Evolutionary conservation across 306 rosid species (phyloP), one percentile per base, ranked within the genome.

Genomic region (Rubus idaeus): DNA sequence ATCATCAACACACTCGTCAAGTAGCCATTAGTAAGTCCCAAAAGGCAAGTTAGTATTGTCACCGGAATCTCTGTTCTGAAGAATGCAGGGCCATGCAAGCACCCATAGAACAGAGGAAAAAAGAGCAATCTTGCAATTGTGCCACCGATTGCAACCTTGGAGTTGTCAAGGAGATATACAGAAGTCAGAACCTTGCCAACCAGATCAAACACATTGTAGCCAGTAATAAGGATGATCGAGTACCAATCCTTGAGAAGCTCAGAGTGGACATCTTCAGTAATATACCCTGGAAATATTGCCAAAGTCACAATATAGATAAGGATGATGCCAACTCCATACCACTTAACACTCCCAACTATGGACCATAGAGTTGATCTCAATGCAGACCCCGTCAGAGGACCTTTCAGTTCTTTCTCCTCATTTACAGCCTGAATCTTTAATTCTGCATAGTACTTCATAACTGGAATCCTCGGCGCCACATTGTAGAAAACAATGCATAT

Each of bases 221-320:
- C 65, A 1, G 92, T 39, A 62, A 95, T 95, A 10, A 95, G 92
- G 51, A 92, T 75, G 78, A 95, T 13, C 0, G 99, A 53, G 69
- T 92, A 92, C 99, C 97, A 95, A 75, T 95, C 97, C 84, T 87
- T 87, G 21, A 95, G 88, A 65, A 88, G 64, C 71, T 83, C 68
- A 67, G 97, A 95, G 78, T 91, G 96, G 52, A 95, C 99, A 80
- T 95, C 97, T 79, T 95, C 97, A 5, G 97, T 95, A 8, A 95
- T 86, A 87, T 83, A 92, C 47, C 99, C 99, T 0, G 98, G 97
- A 85, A 90, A 95, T 77, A 95, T 95, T 4, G 97, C 75, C 44
- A 95, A 81, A 56, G 99, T 95, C 81, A 95, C 97, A 18, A 84
- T 12, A 76, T 92, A 95, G 78, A 92, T 76, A 60, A 90, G 87